These are phyloP conservation scores for Mucor indicus DNA, from an alignment of 371 early-diverging fungal species.

Conservation along the genomic window DNA sequence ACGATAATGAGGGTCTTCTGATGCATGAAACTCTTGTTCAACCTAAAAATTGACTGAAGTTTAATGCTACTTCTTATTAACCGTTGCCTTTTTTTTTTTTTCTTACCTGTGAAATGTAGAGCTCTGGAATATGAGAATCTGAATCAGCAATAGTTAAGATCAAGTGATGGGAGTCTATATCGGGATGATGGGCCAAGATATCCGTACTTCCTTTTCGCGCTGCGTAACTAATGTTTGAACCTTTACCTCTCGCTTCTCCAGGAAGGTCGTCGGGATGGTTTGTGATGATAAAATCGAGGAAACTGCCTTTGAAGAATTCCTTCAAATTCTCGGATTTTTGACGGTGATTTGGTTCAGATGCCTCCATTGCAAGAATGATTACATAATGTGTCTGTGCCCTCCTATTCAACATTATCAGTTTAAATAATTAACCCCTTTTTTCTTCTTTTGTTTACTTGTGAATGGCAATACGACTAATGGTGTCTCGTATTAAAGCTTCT, in stretches of 20 bases:
- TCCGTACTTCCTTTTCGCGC: conserved; percentile 38
- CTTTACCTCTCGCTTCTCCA: conserved; percentile 76
- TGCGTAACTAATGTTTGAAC: conserved; percentile 74
- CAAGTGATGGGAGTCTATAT: conserved; percentile 35
- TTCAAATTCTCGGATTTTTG: conserved; percentile 55
- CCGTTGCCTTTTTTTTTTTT: no score
- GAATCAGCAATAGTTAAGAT: conserved; percentile 71
- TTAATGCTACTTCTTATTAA: no score
- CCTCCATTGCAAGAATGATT: conserved; percentile 76
- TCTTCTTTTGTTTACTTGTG: conserved; percentile 26
- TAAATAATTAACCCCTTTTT: no score
- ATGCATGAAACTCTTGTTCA: conserved; percentile 19
- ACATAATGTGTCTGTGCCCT: conserved; percentile 42
- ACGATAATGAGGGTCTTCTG: conserved; percentile 36
- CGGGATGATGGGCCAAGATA: conserved; percentile 24
- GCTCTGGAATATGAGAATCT: conserved; percentile 63
- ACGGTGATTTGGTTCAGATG: conserved; percentile 51
- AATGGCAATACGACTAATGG: conserved; percentile 31
- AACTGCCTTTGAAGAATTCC: conserved; percentile 44
- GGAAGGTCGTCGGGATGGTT: conserved; percentile 68
- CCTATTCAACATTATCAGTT: no score
- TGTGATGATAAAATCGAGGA: conserved; percentile 52
- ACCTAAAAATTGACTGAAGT: no score
- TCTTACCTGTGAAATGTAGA: conserved; percentile 40
- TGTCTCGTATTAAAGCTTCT: conserved; percentile 36